Base-by-base conservation (phyloP, 2,329 filamentous ascomycete genomes). In the Incumbomyces lentus region DNA sequence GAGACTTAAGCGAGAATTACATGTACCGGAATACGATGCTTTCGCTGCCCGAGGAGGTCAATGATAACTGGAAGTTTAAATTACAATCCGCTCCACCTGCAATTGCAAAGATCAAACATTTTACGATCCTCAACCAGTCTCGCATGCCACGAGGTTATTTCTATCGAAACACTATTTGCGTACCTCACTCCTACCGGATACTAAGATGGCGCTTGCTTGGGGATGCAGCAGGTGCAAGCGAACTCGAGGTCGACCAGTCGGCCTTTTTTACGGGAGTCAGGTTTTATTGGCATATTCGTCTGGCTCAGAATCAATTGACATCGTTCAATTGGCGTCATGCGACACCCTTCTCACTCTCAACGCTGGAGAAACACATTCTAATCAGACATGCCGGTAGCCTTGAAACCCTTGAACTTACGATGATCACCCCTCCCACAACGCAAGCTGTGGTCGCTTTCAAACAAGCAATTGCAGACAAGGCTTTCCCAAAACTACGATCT, bases 241-340 rank as follows among this genome's bases (percentile, higher is more conserved):
- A 26, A 11, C 4, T 16, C 6, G 17, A 36, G 14, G 18, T 44
- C 18, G 31, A n/a, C 6, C 30, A 35, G 16, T 18, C 30, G 13
- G 41, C 41, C 11, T 44, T 44, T 19, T 34, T 44, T 4, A 44
- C 22, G 6, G 41, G 41, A 10, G 31, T 19, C 7, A 19, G 26
- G 5, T 44, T 44, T 32, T 31, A 35, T 16, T 44, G 41, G 41
- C n/a, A 17, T 16, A n/a, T 44, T 16, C 16, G 31, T 22, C 41
- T 44, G n/a, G 16, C 2, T 14, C 8, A 35, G 14, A 19, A 19
- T 34, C 41, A 44, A 16, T 26, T 44, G 18, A 16, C 18, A 10
- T 44, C 41, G n/a, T 44, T 44, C 22, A 17, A 11, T 10, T 44
- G 41, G 41, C 41, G 41, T 3, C 41, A 44, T 22, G 41, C 41